Base-by-base conservation (phyloP, 768 basidiomycete genomes). In the Boletus huronensis region DNA sequence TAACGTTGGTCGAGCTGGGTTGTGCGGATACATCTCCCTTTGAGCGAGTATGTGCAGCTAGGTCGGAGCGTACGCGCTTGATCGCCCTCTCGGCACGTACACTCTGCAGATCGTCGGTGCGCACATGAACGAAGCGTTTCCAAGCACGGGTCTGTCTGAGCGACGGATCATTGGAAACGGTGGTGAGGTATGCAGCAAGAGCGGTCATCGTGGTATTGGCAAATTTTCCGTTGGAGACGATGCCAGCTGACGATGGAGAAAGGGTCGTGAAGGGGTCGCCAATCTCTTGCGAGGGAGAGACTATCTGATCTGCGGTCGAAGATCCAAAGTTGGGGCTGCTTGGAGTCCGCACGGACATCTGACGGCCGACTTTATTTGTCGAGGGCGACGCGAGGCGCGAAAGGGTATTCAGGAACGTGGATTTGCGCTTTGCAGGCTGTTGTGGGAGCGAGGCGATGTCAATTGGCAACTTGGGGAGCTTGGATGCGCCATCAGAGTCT, bases 81-180 rank as follows among this genome's bases (percentile, higher is more conserved):
- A 94, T 88, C 5, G 92, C 88, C 58, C 90, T 79, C 74, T 94
- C 91, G 38, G 89, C 84, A 41, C 92, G 83, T 6, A 86, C 85
- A 61, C 90, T 93, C 74, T 94, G 86, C 48, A 95, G 72, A 70
- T 96, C 93, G 64, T 95, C 93, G 3, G 84, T 87, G 52, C 93
- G 80, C 8, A 93, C 90, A 43, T 84, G 78, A 52, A 94, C 87
- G 62, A 96, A 96, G 16, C 87, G 82, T 65, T 87, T 88, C 93
- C 93, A 96, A 2, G 82, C 75, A 41, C 84, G 80, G 19, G 83
- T 75, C 51, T 80, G 79, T 34, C 89, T 83, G 39, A 94, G 68
- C 4, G 74, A 66, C 5, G 79, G 71, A 40, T 84, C 79, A 59
- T 90, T 91, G 50, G 93, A 84, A 32, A 93, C 68, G 2, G 83